Evolutionary conservation across 2,329 filamentous ascomycete species (phyloP).

Genomic region (Ophioceras dolichostomum): DNA sequence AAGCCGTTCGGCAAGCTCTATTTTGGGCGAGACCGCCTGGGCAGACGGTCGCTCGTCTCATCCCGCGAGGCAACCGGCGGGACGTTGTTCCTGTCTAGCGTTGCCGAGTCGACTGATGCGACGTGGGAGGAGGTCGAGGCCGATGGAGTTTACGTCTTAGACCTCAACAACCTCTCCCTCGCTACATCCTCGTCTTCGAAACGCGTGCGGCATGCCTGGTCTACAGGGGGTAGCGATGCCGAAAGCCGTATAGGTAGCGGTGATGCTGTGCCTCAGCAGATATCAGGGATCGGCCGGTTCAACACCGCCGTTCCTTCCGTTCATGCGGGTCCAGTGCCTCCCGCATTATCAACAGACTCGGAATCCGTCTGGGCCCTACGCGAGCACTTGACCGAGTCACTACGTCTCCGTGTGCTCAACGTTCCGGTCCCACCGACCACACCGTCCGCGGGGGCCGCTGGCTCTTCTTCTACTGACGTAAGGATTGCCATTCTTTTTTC

Average conservation of each 20-base stretch:
- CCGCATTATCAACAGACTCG: constrained; percentile 27
- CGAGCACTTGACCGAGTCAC: constrained; percentile 43
- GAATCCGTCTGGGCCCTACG: constrained; percentile 40
- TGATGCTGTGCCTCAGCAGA: constrained; percentile 32
- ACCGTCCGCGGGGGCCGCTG: constrained; percentile 1
- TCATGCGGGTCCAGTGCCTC: constrained; percentile 14
- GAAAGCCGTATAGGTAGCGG: too few relatives aligned
- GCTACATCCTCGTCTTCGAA: not conserved
- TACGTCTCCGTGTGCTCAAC: constrained; percentile 50
- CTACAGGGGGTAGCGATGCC: not conserved
- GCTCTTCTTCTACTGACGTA: constrained; percentile 23
- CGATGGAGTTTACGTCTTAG: constrained; percentile 63
- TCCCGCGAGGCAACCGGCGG: constrained; percentile 27
- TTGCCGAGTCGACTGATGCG: constrained; percentile 39
- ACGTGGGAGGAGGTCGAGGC: constrained; percentile 74
- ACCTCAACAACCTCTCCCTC: constrained; percentile 25
- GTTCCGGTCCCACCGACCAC: constrained; percentile 42
- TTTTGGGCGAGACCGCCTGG: constrained; percentile 79
- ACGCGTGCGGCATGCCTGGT: not conserved
- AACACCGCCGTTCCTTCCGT: constrained; percentile 25
- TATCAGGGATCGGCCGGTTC: constrained; percentile 41
- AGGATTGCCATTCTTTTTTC: constrained; percentile 79
- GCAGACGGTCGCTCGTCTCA: constrained; percentile 68
- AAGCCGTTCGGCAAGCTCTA: constrained; percentile 48
- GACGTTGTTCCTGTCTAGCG: constrained; percentile 54